phyloP scores from a whole-genome alignment of 2,329 filamentous ascomycete genomes.

The Venturia carpophila region DNA sequence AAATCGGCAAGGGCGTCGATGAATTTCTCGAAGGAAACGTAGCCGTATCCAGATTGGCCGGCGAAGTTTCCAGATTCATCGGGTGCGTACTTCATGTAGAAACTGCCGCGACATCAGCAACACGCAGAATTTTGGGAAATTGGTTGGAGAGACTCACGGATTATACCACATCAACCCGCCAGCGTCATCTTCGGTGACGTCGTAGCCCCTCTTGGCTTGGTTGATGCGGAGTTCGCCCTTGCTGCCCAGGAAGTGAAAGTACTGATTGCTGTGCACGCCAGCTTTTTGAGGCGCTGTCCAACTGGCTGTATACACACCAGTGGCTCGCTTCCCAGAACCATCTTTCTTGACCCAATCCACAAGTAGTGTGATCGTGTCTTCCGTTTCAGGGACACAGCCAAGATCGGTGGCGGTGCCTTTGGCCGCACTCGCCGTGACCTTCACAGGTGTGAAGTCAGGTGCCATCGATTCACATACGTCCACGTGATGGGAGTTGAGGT shows the following conservation, averaged over 20 bases:
- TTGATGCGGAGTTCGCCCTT: constrained; percentile 82
- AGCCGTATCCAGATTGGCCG: constrained; percentile 86
- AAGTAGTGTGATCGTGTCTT: constrained; percentile 87
- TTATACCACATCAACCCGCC: constrained; percentile 73
- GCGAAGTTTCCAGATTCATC: constrained; percentile 93
- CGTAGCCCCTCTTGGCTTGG: constrained; percentile 90
- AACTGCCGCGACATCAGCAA: constrained; percentile 35
- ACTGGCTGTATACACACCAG: constrained; percentile 84
- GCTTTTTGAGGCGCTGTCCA: constrained; percentile 92
- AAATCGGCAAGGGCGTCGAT: constrained; percentile 75
- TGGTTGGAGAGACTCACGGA: constrained; percentile 44
- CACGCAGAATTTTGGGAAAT: neutral
- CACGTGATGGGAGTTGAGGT: constrained; percentile 90
- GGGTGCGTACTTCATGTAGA: constrained; percentile 91
- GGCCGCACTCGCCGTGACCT: constrained; percentile 69
- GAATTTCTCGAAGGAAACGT: constrained; percentile 93
- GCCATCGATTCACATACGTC: constrained; percentile 93
- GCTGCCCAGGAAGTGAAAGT: constrained; percentile 87
- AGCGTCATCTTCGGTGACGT: constrained; percentile 74
- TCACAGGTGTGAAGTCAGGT: constrained; percentile 66
- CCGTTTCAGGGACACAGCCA: constrained; percentile 72
- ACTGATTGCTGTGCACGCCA: constrained; percentile 93
- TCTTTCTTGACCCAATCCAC: constrained; percentile 77
- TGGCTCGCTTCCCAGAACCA: constrained; percentile 63
- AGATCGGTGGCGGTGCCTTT: constrained; percentile 70